Evolutionary conservation across 495 filamentous ascomycete genomes (phyloP).

Genomic region (Penicillium argentinense): DNA sequence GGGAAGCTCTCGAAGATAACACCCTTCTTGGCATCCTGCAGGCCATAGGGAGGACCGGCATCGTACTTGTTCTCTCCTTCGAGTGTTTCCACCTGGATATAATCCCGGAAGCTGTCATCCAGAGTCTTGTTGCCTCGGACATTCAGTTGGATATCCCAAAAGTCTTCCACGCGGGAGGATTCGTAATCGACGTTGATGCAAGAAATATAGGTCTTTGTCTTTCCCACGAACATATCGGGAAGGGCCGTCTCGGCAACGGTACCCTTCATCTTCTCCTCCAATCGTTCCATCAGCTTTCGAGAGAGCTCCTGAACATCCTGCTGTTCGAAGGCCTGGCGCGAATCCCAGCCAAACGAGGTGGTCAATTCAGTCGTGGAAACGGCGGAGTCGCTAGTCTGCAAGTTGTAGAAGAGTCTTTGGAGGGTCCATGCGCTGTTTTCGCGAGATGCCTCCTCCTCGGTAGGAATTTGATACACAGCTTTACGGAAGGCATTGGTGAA

Average conservation of each 20-base stretch:
- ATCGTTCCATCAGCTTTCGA: conserved; percentile 91
- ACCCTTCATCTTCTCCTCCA: conserved; percentile 97
- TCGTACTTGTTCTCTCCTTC: conserved; percentile 99
- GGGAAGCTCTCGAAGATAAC: conserved; percentile 97
- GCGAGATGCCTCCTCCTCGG: conserved; percentile 73
- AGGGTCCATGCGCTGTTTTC: conserved; percentile 91
- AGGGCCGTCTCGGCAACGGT: conserved; percentile 92
- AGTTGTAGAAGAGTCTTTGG: conserved; percentile 89
- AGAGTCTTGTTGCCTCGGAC: conserved; percentile 90
- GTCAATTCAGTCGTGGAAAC: conserved; percentile 93
- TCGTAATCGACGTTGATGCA: conserved; percentile 98
- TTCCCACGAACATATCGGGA: conserved; percentile 87
- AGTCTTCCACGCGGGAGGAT: conserved; percentile 91
- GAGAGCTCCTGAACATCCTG: conserved; percentile 98
- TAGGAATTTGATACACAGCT: conserved; percentile 95
- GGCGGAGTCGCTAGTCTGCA: conserved; percentile 78
- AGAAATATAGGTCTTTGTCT: conserved; percentile 96
- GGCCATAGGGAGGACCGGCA: conserved; percentile 79
- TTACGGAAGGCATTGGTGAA: conserved; percentile 98
- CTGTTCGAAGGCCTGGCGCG: conserved; percentile 96
- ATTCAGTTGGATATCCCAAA: conserved; percentile 98
- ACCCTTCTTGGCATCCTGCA: conserved; percentile 96
- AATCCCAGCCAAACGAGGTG: conserved; percentile 96
- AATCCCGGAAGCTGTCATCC: conserved; percentile 93
- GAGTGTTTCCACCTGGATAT: conserved; percentile 92